These are phyloP conservation scores for Penicillium sp. DNA, from an alignment of 2,329 filamentous ascomycete genomes.

Conservation along the genomic window DNA sequence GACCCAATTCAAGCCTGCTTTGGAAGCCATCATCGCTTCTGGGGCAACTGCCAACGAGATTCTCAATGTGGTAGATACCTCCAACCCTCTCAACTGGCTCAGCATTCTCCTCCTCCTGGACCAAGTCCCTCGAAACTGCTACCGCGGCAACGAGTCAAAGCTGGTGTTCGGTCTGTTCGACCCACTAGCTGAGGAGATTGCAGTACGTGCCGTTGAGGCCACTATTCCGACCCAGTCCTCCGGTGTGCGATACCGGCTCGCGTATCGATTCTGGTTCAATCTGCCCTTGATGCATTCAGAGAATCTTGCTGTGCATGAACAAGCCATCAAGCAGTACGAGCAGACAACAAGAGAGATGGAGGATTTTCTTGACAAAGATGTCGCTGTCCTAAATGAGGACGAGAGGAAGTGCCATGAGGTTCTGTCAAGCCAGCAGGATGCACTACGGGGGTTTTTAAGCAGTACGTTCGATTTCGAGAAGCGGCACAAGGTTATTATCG, in stretches of 20 bases:
- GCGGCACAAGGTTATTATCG: conserved; percentile 25
- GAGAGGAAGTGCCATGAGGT: conserved; percentile 15
- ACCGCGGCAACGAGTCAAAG: conserved; percentile 49
- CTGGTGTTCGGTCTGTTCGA: conserved; percentile 58
- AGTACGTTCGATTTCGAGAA: conserved; percentile 18
- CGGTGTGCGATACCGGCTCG: conserved; percentile 35
- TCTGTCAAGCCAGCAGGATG: conserved; percentile 12
- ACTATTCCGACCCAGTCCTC: conserved; percentile 27
- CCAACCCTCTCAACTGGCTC: conserved; percentile 34
- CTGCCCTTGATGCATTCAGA: conserved; percentile 59
- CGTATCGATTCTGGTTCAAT: conserved; percentile 56
- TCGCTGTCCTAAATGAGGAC: conserved; percentile 11
- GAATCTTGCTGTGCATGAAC: conserved; percentile 18
- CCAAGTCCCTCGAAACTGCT: conserved; percentile 62
- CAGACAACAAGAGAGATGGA: conserved; percentile 19
- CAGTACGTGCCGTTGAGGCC: conserved; percentile 36
- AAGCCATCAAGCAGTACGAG: conserved; percentile 16
- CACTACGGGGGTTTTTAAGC: conserved; percentile 10
- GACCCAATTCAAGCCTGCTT: conserved; percentile 18
- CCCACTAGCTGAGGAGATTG: conserved; percentile 50
- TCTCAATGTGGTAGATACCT: conserved; percentile 15
- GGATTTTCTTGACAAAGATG: conserved; percentile 11
- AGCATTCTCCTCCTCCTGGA: conserved; percentile 59
- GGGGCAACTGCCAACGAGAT: conserved; percentile 16
- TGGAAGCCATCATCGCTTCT: conserved; percentile 17